Evolutionary conservation across 2,329 filamentous ascomycete genomes (phyloP).

Genomic region (Pestalotiopsis sp.): DNA sequence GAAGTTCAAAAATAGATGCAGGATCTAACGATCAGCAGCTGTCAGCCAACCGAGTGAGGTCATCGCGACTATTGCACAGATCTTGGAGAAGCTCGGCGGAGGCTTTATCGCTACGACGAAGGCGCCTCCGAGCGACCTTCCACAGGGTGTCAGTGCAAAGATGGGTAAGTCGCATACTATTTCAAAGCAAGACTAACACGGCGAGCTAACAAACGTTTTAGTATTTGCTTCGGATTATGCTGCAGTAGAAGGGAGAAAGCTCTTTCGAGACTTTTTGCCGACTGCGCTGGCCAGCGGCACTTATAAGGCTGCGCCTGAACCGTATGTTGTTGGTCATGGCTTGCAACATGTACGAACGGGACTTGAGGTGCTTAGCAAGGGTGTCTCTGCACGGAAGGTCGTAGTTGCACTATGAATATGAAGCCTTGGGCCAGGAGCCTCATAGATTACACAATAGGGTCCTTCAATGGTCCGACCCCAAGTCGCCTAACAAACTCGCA

Average conservation of each 20-base stretch:
- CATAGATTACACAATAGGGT: too few species aligned
- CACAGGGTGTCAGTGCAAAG: not conserved
- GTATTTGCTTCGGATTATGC: conserved; percentile 8
- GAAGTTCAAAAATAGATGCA: not conserved
- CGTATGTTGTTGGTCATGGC: conserved; percentile 42
- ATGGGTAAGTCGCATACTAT: not conserved
- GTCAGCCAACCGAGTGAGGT: not conserved
- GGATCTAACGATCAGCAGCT: not conserved
- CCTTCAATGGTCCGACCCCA: too few species aligned
- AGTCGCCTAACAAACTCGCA: too few species aligned
- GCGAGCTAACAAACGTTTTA: not conserved
- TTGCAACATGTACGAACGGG: conserved; percentile 44
- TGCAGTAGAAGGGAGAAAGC: not conserved
- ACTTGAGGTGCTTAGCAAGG: conserved; percentile 37
- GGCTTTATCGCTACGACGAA: conserved; percentile 24
- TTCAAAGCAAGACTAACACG: not conserved
- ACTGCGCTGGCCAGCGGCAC: conserved; percentile 38
- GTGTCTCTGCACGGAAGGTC: conserved; percentile 45
- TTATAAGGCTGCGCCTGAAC: conserved; percentile 40
- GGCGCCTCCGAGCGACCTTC: conserved; percentile 13
- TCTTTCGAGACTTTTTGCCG: conserved; percentile 41
- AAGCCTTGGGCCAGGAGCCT: too few species aligned
- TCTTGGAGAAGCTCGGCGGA: not conserved
- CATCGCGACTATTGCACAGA: not conserved
- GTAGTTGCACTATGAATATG: conserved; percentile 30